Evolutionary conservation across 2,329 filamentous ascomycete species (phyloP), one percentile per base, ranked within the genome.

Genomic region (Fusarium dlaminii): DNA sequence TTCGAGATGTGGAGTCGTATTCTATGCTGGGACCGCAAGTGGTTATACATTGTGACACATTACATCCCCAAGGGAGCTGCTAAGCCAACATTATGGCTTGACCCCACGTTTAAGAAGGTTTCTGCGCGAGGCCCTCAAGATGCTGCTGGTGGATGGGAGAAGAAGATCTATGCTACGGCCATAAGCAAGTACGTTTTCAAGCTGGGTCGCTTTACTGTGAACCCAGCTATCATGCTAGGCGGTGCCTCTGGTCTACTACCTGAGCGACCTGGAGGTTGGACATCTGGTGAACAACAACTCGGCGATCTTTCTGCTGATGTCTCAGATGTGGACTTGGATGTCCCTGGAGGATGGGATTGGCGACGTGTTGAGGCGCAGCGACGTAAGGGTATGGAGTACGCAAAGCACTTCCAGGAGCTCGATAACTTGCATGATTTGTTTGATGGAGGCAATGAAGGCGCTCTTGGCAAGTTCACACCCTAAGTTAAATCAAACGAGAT

Each of bases 181-280:
- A 82, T 96, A 48, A 91, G 89, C 84, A 95, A 95, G 84, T 96
- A 96, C 81, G 93, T 96, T 45, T 91, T 94, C 81, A 96, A 96
- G 85, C 87, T 94, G 63, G 93, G 92, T 2, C 87, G 96, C 30
- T 86, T 96, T 78, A 98, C 96, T 0, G 90, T 98, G 8, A 90
- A 95, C 73, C 95, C 96, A 0, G 92, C 95, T 75, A 87, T 93
- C 52, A 86, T 96, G 13, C 86, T 98, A 32, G 86, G 89, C 48
- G 89, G 91, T 40, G 72, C 69, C 29, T 92, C 92, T 56, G 90
- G 91, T 4, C 85, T 98, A 80, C 84, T 98, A 57, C 96, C 96
- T 0, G 84, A 88, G 65, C 87, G 91, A 54, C 94, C 94, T 0
- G 90, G 88, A 17, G 92, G 91, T 29, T 92, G 90, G 90, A 83